Conservation (phyloP, 2,329 filamentous ascomycete species). For the Penicillium sp. region DNA sequence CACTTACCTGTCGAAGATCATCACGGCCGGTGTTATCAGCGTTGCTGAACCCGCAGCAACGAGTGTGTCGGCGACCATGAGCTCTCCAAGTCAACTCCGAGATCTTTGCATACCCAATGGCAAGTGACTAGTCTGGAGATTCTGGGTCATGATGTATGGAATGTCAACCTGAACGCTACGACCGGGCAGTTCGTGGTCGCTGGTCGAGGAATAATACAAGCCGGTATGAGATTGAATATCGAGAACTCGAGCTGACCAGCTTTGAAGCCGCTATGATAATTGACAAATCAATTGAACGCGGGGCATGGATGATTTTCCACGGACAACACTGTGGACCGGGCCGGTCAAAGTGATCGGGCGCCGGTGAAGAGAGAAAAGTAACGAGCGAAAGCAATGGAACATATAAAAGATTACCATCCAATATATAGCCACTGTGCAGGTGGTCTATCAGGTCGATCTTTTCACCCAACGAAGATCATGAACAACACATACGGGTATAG, state of each 20-base stretch:
- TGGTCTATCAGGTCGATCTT: too few species aligned
- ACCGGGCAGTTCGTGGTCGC: constrained; percentile 1
- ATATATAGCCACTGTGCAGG: too few species aligned
- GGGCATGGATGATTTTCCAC: too few species aligned
- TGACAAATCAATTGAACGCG: constrained; percentile 16
- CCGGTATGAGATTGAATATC: not conserved
- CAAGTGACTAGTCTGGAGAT: constrained; percentile 22
- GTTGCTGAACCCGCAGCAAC: constrained; percentile 64
- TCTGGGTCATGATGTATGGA: constrained; percentile 23
- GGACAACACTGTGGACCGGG: too few species aligned
- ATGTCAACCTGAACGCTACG: constrained; percentile 6
- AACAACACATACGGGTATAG: constrained; percentile 18
- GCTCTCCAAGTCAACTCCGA: constrained; percentile 33
- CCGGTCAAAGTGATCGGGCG: too few species aligned
- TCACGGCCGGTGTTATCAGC: constrained; percentile 71
- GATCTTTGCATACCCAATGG: constrained; percentile 28
- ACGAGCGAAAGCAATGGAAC: too few species aligned
- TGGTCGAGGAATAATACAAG: not conserved
- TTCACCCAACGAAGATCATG: constrained; percentile 13
- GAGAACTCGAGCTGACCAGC: not conserved
- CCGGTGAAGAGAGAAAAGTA: too few species aligned
- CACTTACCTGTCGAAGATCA: constrained; percentile 72
- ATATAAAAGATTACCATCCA: too few species aligned
- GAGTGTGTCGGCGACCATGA: constrained; percentile 57
- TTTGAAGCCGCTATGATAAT: constrained; percentile 8